Percentiles rank a stretch among this genome's conserved stretches.
phyloP scores from a whole-genome alignment of 108 stramenopile species.

The Pseudonitzschia multistriata region DNA sequence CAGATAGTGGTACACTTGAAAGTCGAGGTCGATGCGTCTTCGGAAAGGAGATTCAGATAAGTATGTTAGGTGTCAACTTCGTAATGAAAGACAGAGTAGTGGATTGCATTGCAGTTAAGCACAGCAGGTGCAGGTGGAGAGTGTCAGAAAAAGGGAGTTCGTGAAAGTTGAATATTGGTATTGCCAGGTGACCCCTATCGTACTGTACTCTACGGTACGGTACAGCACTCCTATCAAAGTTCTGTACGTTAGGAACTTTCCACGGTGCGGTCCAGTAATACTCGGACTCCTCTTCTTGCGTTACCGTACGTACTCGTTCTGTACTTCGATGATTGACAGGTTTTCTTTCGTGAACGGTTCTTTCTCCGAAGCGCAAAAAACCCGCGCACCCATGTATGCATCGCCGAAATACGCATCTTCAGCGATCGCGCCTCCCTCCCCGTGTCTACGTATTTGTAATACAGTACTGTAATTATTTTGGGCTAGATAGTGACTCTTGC shows the following conservation, averaged over 20 bases:
- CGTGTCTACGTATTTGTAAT: too few relatives aligned
- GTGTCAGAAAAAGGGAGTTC: neutral
- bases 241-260: too few relatives aligned
- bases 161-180: neutral
- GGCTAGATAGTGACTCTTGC: too few relatives aligned
- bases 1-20: neutral
- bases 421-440: neutral
- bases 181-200: neutral
- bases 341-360: constrained; percentile 2
- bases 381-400: neutral
- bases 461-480: neutral
- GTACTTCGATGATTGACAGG: too few relatives aligned
- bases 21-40: neutral
- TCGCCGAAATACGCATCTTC: neutral
- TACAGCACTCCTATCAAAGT: too few relatives aligned
- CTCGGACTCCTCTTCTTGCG: too few relatives aligned
- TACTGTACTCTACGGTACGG: too few relatives aligned
- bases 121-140: too few relatives aligned
- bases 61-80: neutral
- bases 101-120: too few relatives aligned
- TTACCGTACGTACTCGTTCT: too few relatives aligned
- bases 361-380: neutral
- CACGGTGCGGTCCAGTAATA: too few relatives aligned
- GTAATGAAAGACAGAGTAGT: neutral
- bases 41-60: neutral